Evolutionary conservation across 345 rosid species (phyloP), one percentile per base, ranked within the genome.

Genomic region (Gynandropsis gynandra): DNA sequence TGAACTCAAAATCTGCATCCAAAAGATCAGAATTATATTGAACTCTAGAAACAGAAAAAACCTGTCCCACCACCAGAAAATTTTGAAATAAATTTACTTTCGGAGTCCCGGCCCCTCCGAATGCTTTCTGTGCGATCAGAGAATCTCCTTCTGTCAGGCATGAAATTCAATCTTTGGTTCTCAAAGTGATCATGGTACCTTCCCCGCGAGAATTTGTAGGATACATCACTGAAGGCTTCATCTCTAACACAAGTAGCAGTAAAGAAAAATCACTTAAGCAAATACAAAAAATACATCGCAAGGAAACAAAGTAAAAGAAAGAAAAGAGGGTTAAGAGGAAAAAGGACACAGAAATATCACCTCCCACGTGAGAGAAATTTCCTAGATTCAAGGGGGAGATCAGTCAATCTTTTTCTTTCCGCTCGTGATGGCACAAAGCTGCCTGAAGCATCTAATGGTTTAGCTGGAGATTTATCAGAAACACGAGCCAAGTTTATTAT

Each of bases 141-240:
- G 56, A 74, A 61, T 61, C 92, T 85, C 49, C 81, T 82, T 62
- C 85, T 79, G 57, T 80, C 89, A 57, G 69, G 77, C 51, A 38
- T 58, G 65, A 63, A 67, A 51, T 73, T 74, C 57, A 76, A 62
- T 68, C 86, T 75, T 59, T 78, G 56, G 70, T 71, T 55, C 95
- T 72, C 42, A 71, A 60, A 5, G 57, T 41, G 52, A 19, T 74
- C 84, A 43, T 61, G 76, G 71, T 72, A 74, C 61, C 86, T 74
- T 61, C 74, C 83, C 34, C 79, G 75, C 12, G 78, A 41, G 58
- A 70, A 75, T 57, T 64, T 73, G 58, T 35, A 62, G 47, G 70
- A 78, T 54, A 62, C 73, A 54, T 70, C 76, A 15, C 14, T 20
- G 45, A 46, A 54, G 16, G 55, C 38, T 66, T 74, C 83, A 38